Evolutionary conservation across 148 eudicot genomes (phyloP), one percentile per base, ranked within the genome.

Genomic region (Chenopodium album): DNA sequence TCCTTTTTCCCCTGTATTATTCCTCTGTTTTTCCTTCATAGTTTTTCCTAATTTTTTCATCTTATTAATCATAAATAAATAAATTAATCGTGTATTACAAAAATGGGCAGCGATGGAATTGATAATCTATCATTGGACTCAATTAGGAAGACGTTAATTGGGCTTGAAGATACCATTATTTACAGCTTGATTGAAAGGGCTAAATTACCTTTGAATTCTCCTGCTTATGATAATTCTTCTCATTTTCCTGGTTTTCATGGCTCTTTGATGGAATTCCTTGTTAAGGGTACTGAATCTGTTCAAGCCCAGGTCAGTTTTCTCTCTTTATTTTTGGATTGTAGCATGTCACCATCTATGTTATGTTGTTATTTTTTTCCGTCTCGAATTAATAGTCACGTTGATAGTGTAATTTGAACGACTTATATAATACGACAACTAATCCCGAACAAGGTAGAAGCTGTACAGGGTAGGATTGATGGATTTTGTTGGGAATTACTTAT

Each of bases 101-200:
- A 69, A 72, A 87, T 87, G 89, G 80, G 81, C 87, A 83, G 87
- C 62, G 76, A 82, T 4, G 89, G 86, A 56, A 71, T 3, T 54
- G 86, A 78, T 12, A 48, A 59, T 37, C 41, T 88, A 32, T 85
- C 87, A 10, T 85, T 92, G 52, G 92, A 91, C 16, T 80, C 89
- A 13, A 82, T 92, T 14, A 85, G 96, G 76, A 65, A 86, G 75
- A 79, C 88, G 65, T 76, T 95, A 62, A 86, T 95, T 64, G 82
- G 90, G 46, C 91, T 89, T 83, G 98, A 95, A 85, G 98, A 93
- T 67, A 91, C 92, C 64, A 95, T 95, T 64, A 81, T 95, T 28
- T 93, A 87, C 83, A 79, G 82, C 74, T 90, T 95, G 32, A 91
- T 95, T 16, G 90, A 87, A 83, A 87, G 99, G 78, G 85, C 95